Conservation (phyloP, 1,139 yeast genomes). For the Yamadazyma sp. region DNA sequence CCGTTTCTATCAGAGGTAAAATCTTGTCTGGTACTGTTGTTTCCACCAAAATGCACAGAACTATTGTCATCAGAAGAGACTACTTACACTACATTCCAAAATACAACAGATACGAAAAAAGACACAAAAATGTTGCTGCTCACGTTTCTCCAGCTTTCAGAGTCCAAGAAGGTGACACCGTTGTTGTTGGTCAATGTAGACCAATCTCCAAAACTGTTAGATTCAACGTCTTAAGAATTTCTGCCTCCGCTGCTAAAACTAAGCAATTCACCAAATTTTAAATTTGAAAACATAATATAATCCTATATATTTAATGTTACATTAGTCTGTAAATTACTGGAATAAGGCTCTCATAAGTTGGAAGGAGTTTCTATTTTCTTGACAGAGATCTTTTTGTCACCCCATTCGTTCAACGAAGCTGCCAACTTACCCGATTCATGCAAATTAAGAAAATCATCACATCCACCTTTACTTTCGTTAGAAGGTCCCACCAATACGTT, state of each 20-base stretch:
- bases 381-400: constrained; percentile 55
- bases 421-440: constrained; percentile 58
- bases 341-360: constrained; percentile 28
- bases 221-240: constrained; percentile 98
- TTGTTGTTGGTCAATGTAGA: constrained; percentile 99
- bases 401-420: constrained; percentile 58
- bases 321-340: constrained; percentile 16
- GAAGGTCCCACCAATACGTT: constrained; percentile 62
- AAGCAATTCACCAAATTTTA: constrained; percentile 97
- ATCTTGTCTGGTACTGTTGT: constrained; percentile 98
- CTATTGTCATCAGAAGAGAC: constrained; percentile 99
- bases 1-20: constrained; percentile 98
- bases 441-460: constrained; percentile 70
- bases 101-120: constrained; percentile 99
- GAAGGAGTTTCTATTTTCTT: constrained; percentile 57
- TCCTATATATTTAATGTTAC: constrained; percentile 19
- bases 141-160: constrained; percentile 99
- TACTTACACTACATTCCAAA: constrained; percentile 99
- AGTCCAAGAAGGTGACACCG: constrained; percentile 98
- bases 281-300: constrained; percentile 23
- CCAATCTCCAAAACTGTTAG: constrained; percentile 99
- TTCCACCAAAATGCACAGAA: constrained; percentile 99
- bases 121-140: constrained; percentile 99
- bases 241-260: constrained; percentile 84
- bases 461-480: constrained; percentile 64